Conservation (phyloP, 2,329 filamentous ascomycete species). For the Fusarium buharicum region DNA sequence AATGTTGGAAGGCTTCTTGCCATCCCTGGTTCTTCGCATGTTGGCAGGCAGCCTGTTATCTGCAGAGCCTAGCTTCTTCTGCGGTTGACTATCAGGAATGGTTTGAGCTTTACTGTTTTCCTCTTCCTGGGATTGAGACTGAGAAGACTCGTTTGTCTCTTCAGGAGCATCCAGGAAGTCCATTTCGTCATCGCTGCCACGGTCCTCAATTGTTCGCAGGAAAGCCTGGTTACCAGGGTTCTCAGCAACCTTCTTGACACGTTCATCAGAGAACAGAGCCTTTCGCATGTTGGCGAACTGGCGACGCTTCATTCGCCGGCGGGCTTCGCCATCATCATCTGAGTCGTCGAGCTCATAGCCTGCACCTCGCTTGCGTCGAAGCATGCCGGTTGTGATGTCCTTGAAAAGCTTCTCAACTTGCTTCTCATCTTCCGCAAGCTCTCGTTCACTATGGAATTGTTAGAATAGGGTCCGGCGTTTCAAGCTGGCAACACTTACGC, state of each 20-base stretch:
- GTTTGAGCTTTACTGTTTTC: constrained; percentile 48
- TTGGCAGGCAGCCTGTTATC: constrained; percentile 67
- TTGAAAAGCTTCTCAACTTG: constrained; percentile 91
- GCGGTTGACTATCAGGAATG: constrained; percentile 64
- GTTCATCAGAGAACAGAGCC: constrained; percentile 86
- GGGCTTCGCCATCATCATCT: constrained; percentile 84
- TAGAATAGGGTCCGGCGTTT: constrained; percentile 11
- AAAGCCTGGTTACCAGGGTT: constrained; percentile 92
- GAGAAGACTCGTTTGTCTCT: constrained; percentile 47
- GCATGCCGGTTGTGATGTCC: constrained; percentile 88
- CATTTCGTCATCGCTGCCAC: constrained; percentile 77
- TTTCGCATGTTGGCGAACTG: constrained; percentile 94
- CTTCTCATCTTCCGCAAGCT: constrained; percentile 84
- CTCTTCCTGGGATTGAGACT: constrained; percentile 49
- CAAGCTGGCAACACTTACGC: constrained; percentile 72
- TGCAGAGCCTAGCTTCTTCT: constrained; percentile 51
- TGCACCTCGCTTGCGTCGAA: constrained; percentile 84
- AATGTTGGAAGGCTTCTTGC: constrained; percentile 76
- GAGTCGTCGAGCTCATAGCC: constrained; percentile 90
- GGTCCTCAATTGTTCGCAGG: constrained; percentile 87
- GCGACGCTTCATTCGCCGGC: constrained; percentile 81
- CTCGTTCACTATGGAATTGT: constrained; percentile 70
- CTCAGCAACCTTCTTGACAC: constrained; percentile 87
- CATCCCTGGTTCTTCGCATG: constrained; percentile 69
- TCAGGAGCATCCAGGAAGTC: constrained; percentile 72